Evolutionary conservation across 2,329 filamentous ascomycete genomes (phyloP).

Genomic region (Fusarium decemcellulare): DNA sequence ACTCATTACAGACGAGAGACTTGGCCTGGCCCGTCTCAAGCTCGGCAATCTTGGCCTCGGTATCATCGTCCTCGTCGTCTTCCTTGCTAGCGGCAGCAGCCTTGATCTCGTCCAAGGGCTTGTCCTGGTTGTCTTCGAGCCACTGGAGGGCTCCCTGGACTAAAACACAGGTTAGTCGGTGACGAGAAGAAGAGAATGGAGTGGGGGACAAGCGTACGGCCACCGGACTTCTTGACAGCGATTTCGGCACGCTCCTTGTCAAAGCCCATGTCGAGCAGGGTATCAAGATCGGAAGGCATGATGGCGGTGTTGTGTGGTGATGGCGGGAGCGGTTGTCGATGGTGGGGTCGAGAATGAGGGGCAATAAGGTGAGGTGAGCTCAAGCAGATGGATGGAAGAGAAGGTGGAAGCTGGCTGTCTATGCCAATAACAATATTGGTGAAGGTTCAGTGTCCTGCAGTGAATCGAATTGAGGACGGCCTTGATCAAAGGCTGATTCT

Average conservation of each 20-base stretch:
- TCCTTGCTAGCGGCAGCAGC: constrained; percentile 58
- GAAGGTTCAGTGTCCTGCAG: neutral
- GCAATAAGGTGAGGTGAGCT: constrained; percentile 28
- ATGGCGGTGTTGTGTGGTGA: constrained; percentile 55
- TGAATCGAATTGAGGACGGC: neutral
- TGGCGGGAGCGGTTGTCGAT: constrained; percentile 36
- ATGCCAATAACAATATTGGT: neutral
- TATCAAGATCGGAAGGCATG: constrained; percentile 72
- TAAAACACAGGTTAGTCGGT: constrained; percentile 52
- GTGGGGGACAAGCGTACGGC: constrained; percentile 68
- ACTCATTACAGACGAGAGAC: constrained; percentile 94
- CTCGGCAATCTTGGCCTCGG: constrained; percentile 71
- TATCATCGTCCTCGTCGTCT: constrained; percentile 63
- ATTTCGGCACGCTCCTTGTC: constrained; percentile 85
- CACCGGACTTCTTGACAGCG: constrained; percentile 86
- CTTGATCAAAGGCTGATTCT: neutral
- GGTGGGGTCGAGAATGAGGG: constrained; percentile 35
- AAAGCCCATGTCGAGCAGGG: constrained; percentile 82
- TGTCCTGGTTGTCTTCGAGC: constrained; percentile 94
- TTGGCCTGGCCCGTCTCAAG: constrained; percentile 80
- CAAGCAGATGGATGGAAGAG: neutral
- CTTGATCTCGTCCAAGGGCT: constrained; percentile 85
- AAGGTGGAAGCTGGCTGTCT: neutral
- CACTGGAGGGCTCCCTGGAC: constrained; percentile 94
- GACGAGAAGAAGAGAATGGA: neutral